These are phyloP conservation scores for Pterulicium gracile DNA, from an alignment of 1,284 basidiomycete species.

Conservation along the genomic window DNA sequence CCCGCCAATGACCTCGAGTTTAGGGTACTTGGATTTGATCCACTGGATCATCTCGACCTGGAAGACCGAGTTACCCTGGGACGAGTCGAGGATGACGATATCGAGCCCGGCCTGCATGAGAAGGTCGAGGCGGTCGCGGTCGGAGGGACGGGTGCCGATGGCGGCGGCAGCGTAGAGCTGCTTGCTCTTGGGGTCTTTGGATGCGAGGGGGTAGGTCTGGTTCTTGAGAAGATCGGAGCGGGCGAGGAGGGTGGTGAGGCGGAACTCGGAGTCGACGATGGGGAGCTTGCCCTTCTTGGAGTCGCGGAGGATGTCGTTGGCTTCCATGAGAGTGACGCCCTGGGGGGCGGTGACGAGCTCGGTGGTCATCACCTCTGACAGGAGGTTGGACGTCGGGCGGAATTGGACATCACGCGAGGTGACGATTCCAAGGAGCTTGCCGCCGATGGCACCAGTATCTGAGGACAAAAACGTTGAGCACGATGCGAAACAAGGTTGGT, in stretches of 20 bases:
- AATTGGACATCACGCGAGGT: slow-evolving; percentile 97
- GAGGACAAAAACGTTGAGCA: slow-evolving; percentile 13
- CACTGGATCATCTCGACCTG: slow-evolving; percentile 94
- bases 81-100: slow-evolving; percentile 92
- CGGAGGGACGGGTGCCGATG: slow-evolving; percentile 86
- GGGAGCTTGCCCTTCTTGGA: slow-evolving; percentile 98
- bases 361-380: slow-evolving; percentile 89
- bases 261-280: slow-evolving; percentile 68
- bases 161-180: slow-evolving; percentile 98
- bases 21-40: slow-evolving; percentile 83
- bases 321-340: slow-evolving; percentile 85
- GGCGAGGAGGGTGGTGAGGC: slow-evolving; percentile 81
- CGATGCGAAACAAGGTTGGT: slow-evolving; percentile 10
- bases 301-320: slow-evolving; percentile 90
- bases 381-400: slow-evolving; percentile 55
- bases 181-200: slow-evolving; percentile 87
- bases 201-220: slow-evolving; percentile 93
- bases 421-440: slow-evolving; percentile 93
- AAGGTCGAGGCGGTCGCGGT: slow-evolving; percentile 76
- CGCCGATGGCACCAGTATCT: slow-evolving; percentile 84
- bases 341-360: slow-evolving; percentile 73
- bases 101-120: slow-evolving; percentile 94
- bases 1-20: slow-evolving; percentile 89
- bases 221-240: slow-evolving; percentile 98
- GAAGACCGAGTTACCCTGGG: slow-evolving; percentile 92